Base-by-base conservation (phyloP, 2,329 filamentous ascomycete genomes). In the Furcasterigmium sp. region DNA sequence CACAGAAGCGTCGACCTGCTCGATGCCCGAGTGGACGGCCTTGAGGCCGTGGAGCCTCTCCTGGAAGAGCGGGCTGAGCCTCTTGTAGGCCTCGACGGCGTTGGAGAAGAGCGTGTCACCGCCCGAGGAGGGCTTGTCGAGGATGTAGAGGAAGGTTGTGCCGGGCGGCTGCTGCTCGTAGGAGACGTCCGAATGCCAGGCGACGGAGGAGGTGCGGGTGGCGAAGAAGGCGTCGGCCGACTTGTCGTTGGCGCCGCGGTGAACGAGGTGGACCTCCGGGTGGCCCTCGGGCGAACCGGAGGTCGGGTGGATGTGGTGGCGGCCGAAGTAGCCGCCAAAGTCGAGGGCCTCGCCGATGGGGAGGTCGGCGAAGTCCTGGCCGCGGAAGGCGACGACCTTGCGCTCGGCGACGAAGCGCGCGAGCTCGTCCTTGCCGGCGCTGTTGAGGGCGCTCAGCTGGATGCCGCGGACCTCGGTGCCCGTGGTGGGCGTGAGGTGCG, bases 111-210 rank as follows among this genome's bases (percentile, higher is more conserved):
- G 68, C 0, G 90, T 95, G 59, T 95, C 90, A 38, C 90, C 91
- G 28, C 90, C 90, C 1, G 80, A 83, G 30, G 78, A 72, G 1
- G 90, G 90, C 36, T 79, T 83, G 58, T 95, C 89, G n/a, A 96
- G 76, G 39, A 90, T 74, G 59, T 94, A 95, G 28, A 95, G 65
- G 65, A 95, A 94, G 0, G 91, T 95, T 0, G 89, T 95, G 23
- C 89, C 88, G 0, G 91, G 89, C 2, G 91, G 89, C 65, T 96
- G 90, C 52, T 78, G 70, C 68, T 95, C 91, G 59, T 94, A 95
- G 1, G 85, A 87, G 2, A 95, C 84, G 53, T 95, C 90, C 0
- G 83, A 87, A 67, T 95, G 90, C 89, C 89, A 95, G 8, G 87
- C 87, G 2, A 94, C 82, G 1, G 84, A 87, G 64, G 84, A 91